Percentiles rank a stretch among this genome's conserved stretches.
Conservation (phyloP, 768 basidiomycete species). For the Podaxis sp. region DNA sequence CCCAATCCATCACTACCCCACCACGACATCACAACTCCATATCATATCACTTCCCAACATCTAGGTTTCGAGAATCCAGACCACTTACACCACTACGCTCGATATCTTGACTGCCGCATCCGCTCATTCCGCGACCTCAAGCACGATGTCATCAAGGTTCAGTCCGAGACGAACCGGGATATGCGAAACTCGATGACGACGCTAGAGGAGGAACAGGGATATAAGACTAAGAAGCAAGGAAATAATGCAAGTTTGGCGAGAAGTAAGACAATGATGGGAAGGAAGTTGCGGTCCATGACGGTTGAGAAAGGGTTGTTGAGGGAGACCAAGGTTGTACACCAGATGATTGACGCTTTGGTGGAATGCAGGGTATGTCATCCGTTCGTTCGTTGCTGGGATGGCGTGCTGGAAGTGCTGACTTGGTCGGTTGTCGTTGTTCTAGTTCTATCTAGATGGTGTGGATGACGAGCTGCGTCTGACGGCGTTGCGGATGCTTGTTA, state of each 20-base stretch:
- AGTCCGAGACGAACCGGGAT: conserved; percentile 91
- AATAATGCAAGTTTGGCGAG: conserved; percentile 41
- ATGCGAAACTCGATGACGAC: conserved; percentile 64
- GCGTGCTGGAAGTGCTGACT: conserved; percentile 5
- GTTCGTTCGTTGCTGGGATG: conserved; percentile 1
- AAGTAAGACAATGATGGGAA: conserved; percentile 77
- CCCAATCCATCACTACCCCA: neutral
- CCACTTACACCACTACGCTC: conserved; percentile 84
- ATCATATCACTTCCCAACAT: conserved; percentile 1
- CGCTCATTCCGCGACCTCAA: conserved; percentile 86
- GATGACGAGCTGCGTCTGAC: conserved; percentile 90
- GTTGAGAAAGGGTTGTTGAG: conserved; percentile 95
- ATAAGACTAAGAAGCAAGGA: conserved; percentile 30
- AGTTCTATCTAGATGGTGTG: conserved; percentile 95
- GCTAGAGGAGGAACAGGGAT: conserved; percentile 52
- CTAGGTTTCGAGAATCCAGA: conserved; percentile 84
- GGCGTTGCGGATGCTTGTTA: conserved; percentile 91
- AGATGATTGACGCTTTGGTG: conserved; percentile 83
- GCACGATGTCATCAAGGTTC: conserved; percentile 92
- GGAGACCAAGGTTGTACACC: conserved; percentile 90
- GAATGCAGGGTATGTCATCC: conserved; percentile 77
- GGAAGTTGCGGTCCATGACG: conserved; percentile 86
- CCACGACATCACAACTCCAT: conserved; percentile 2
- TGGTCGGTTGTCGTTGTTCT: neutral
- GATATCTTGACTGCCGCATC: conserved; percentile 87